Evolutionary conservation across 2,329 filamentous ascomycete species (phyloP).

Genomic region (Fusarium heterosporum): DNA sequence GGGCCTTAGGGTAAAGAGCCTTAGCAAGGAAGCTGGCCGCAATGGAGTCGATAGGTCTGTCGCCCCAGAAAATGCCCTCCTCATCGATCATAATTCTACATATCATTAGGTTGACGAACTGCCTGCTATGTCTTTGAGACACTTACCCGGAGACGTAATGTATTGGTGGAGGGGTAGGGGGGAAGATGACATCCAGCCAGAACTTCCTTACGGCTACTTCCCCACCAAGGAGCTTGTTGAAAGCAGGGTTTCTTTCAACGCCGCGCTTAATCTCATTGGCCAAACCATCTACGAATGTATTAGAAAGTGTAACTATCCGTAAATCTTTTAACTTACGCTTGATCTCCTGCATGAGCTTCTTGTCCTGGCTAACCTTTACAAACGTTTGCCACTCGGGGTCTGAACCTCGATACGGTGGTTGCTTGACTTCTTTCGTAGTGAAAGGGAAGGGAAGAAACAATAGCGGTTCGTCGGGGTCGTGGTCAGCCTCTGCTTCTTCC

Average conservation of each 20-base stretch:
- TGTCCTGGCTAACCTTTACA: slow-evolving; percentile 67
- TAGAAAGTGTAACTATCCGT: slow-evolving; percentile 15
- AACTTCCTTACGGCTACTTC: slow-evolving; percentile 61
- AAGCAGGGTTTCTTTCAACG: slow-evolving; percentile 56
- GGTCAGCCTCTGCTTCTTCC: slow-evolving; percentile 54
- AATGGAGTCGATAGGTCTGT: slow-evolving; percentile 61
- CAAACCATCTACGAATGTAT: slow-evolving; percentile 46
- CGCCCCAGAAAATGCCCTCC: slow-evolving; percentile 61
- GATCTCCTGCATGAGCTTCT: slow-evolving; percentile 59
- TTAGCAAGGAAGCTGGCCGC: slow-evolving; percentile 60
- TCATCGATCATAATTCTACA: slow-evolving; percentile 62
- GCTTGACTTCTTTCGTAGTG: slow-evolving; percentile 62
- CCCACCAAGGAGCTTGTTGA: slow-evolving; percentile 60
- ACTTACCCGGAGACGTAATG: slow-evolving; percentile 70
- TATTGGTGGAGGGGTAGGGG: slow-evolving; percentile 67
- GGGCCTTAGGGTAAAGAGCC: slow-evolving; percentile 65
- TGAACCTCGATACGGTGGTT: slow-evolving; percentile 63
- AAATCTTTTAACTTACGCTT: slow-evolving; percentile 54
- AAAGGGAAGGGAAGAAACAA: slow-evolving; percentile 73
- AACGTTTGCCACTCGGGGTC: slow-evolving; percentile 75
- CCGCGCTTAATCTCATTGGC: slow-evolving; percentile 51
- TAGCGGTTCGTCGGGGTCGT: slow-evolving; percentile 58
- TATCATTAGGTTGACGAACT: slow-evolving; percentile 36
- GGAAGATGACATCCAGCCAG: slow-evolving; percentile 73
- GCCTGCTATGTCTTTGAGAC: neutral